Evolutionary conservation across 345 rosid genomes (phyloP).

Genomic region (Aethionema arabicum): DNA sequence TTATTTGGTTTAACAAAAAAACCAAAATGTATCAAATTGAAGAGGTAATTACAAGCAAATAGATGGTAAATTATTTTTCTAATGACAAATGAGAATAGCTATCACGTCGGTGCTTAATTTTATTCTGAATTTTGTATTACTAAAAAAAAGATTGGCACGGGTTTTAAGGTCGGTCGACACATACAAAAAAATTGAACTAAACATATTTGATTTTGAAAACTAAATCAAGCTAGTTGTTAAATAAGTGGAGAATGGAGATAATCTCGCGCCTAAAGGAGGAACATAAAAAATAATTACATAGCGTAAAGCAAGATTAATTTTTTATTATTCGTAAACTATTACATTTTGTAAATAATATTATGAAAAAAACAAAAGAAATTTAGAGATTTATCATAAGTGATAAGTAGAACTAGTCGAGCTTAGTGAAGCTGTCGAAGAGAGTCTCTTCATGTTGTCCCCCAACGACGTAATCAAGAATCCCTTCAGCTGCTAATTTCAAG

Average conservation of each 20-base stretch:
- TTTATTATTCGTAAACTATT: conserved; percentile 25
- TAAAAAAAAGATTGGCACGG: conserved; percentile 1
- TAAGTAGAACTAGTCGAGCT: conserved; percentile 24
- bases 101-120: conserved; percentile 26
- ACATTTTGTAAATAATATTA: conserved; percentile 22
- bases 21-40: not conserved
- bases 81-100: conserved; percentile 7
- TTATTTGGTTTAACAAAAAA: not conserved
- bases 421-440: conserved; percentile 29
- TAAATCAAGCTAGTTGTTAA: conserved; percentile 2
- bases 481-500: conserved; percentile 59
- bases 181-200: not conserved
- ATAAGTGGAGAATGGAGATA: not conserved
- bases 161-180: conserved; percentile 10
- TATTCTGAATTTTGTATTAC: not conserved
- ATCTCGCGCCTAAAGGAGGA: conserved; percentile 16
- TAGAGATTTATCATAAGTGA: conserved; percentile 16
- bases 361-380: not conserved
- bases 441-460: conserved; percentile 51
- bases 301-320: conserved; percentile 18
- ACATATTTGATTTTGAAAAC: not conserved
- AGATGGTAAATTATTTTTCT: not conserved
- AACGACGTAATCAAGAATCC: conserved; percentile 75
- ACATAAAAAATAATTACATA: conserved; percentile 1
- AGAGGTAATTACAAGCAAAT: conserved; percentile 1